phyloP scores from a whole-genome alignment of 1,284 basidiomycete genomes.

The Puccinia horiana region DNA sequence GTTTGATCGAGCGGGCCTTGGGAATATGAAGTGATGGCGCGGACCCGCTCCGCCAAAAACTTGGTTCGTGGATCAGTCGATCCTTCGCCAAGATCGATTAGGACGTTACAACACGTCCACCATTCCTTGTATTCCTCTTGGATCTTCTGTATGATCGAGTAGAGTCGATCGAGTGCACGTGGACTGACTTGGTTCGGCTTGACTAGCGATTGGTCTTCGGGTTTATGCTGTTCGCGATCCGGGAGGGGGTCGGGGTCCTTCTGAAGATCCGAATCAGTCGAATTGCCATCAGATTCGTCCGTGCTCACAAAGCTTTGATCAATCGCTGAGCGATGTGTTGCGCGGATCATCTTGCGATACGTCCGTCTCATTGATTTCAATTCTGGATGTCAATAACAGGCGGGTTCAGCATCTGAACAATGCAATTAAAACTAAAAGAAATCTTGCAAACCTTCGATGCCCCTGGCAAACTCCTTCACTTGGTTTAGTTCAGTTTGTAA shows the following conservation, averaged over 20 bases:
- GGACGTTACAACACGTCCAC: constrained; percentile 48
- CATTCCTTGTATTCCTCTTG: constrained; percentile 45
- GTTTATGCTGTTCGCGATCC: not conserved
- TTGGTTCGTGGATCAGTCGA: constrained; percentile 19
- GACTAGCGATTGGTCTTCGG: not conserved
- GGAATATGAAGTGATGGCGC: constrained; percentile 4
- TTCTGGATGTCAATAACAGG: constrained; percentile 5
- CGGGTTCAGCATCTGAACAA: not conserved
- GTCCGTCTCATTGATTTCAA: constrained; percentile 39
- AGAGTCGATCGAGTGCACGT: constrained; percentile 22
- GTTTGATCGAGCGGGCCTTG: not conserved
- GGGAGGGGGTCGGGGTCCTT: constrained; percentile 18
- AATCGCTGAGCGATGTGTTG: not conserved
- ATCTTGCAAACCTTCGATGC: constrained; percentile 32
- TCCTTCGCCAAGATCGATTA: constrained; percentile 50
- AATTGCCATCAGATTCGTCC: constrained; percentile 18
- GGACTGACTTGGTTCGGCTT: constrained; percentile 38
- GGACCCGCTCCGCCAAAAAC: constrained; percentile 10
- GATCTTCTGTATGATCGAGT: constrained; percentile 29
- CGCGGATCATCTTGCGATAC: constrained; percentile 38
- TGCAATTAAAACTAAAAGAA: constrained; percentile 5
- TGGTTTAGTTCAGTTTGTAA: constrained; percentile 47
- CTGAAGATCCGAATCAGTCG: constrained; percentile 29
- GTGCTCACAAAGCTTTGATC: not conserved
- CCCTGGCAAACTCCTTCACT: constrained; percentile 48